phyloP scores from a whole-genome alignment of 2,329 filamentous ascomycete species.

The Scedosporium aurantiacum region DNA sequence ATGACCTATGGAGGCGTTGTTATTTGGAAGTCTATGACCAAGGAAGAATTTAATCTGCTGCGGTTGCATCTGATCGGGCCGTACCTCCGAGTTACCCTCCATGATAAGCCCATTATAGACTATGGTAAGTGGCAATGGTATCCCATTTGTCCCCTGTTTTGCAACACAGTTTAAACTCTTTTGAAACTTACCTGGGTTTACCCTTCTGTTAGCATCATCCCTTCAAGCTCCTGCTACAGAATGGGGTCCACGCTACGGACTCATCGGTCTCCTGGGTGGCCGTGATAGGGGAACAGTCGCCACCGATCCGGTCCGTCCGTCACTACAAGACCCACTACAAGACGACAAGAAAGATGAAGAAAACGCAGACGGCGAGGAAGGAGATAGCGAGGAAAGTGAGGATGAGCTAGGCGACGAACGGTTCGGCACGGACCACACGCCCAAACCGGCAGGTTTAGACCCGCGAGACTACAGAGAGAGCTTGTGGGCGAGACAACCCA shows the following conservation, averaged over 20 bases:
- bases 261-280: not conserved
- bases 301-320: too few species aligned
- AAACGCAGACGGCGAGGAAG: not conserved
- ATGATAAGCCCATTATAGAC: not conserved
- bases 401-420: too few species aligned
- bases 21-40: not conserved
- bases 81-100: not conserved
- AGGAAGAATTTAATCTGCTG: not conserved
- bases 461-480: not conserved
- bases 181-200: not conserved
- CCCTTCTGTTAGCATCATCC: not conserved
- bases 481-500: conserved; percentile 16
- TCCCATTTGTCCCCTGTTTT: not conserved
- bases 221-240: not conserved
- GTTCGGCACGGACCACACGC: too few species aligned
- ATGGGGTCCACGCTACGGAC: not conserved
- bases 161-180: not conserved
- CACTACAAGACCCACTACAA: too few species aligned
- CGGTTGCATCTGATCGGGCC: not conserved
- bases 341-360: too few species aligned
- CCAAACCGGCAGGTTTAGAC: not conserved
- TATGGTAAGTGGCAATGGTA: not conserved
- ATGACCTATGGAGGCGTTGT: not conserved
- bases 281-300: not conserved
- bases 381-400: not conserved